A percentile compares a stretch with the other conserved stretches of the same genome.
phyloP scores from a whole-genome alignment of 371 early-diverging fungal species.

The Mucor lusitanicus region DNA sequence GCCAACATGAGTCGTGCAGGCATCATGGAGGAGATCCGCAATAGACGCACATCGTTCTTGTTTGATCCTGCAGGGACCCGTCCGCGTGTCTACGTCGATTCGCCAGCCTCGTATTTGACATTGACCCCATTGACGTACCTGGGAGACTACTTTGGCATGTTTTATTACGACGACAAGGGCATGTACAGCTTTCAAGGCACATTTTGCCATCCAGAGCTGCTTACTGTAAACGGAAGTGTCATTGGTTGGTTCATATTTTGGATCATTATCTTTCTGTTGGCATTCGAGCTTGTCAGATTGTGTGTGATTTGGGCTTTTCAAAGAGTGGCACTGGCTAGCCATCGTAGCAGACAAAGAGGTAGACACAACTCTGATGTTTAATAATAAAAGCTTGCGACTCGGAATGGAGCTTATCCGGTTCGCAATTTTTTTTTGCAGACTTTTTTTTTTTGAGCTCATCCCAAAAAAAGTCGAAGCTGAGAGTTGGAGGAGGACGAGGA shows the following conservation, averaged over 20 bases:
- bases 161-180: slow-evolving; percentile 60
- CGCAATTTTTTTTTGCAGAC: not conserved
- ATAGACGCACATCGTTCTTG: slow-evolving; percentile 65
- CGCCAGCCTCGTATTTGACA: slow-evolving; percentile 35
- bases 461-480: not conserved
- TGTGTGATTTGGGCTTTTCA: not conserved
- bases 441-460: not conserved
- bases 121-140: slow-evolving; percentile 55
- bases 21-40: slow-evolving; percentile 64
- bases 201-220: slow-evolving; percentile 59
- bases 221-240: slow-evolving; percentile 43
- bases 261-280: slow-evolving; percentile 40
- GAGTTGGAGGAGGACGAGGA: not conserved
- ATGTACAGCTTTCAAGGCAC: slow-evolving; percentile 75
- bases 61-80: slow-evolving; percentile 74
- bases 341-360: not conserved
- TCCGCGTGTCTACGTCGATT: slow-evolving; percentile 49
- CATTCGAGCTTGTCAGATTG: slow-evolving; percentile 32
- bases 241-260: slow-evolving; percentile 70
- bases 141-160: slow-evolving; percentile 64
- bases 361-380: not conserved
- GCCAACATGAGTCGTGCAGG: slow-evolving; percentile 39
- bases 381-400: not conserved
- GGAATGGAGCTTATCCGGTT: not conserved
- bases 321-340: not conserved